Conservation (phyloP, 495 filamentous ascomycete genomes). For the Aspergillus hancockii region DNA sequence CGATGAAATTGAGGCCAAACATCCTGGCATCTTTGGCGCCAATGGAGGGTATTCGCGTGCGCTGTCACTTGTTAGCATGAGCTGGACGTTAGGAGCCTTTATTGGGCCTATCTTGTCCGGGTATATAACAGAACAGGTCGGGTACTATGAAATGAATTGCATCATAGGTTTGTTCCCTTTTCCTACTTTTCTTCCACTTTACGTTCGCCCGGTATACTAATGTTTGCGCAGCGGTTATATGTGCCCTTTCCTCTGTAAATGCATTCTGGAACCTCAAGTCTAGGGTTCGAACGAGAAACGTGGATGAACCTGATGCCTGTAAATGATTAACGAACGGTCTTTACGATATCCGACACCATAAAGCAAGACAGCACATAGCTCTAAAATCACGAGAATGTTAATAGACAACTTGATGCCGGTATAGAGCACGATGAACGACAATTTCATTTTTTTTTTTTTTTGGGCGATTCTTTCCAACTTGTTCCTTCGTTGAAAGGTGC, state of each 20-base stretch:
- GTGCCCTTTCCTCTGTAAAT: constrained; percentile 9
- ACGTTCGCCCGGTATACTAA: background rate
- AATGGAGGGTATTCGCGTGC: constrained; percentile 33
- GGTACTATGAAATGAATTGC: constrained; percentile 32
- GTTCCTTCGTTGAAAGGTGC: no score
- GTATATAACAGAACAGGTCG: constrained; percentile 26
- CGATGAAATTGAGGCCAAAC: constrained; percentile 20
- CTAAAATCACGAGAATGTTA: background rate
- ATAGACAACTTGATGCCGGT: background rate
- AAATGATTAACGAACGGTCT: background rate
- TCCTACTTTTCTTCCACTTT: background rate
- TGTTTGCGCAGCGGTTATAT: constrained; percentile 10
- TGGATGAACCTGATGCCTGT: background rate
- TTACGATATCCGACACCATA: background rate
- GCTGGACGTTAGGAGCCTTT: constrained; percentile 31
- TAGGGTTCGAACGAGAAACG: background rate
- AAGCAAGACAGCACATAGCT: background rate
- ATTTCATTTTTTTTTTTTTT: no score
- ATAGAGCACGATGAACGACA: background rate
- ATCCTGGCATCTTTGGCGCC: constrained; percentile 26
- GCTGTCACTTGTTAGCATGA: constrained; percentile 29
- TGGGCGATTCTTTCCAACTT: no score
- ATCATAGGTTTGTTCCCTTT: constrained; percentile 20
- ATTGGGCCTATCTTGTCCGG: constrained; percentile 36
- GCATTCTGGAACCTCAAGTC: constrained; percentile 8